Base-by-base conservation (phyloP, 257 asterid genomes). In the Pogostemon cablin region DNA sequence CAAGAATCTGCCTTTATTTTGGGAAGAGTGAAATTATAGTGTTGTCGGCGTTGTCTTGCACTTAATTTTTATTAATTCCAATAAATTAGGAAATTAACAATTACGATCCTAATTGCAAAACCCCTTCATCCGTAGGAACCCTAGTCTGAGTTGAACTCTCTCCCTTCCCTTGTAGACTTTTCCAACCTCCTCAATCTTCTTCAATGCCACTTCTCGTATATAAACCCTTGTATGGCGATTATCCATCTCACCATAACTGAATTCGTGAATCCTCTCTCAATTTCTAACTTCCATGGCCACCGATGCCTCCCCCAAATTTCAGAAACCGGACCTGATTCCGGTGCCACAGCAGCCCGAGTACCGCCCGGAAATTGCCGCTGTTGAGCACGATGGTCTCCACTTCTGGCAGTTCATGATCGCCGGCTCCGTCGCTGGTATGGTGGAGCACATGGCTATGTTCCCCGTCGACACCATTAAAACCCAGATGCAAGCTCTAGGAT, bases 361-460 rank as follows among this genome's bases (percentile, higher is more conserved):
- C 77, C 81, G 43, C n/a, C 79, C 86, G 17, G 84, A 63, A 56
- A 61, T 72, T 52, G 62, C 73, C 56, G 79, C 81, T 64, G 75
- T 75, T 65, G 86, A 78, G 47, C 99, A 95, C 74, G 98, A 91
- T 65, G 98, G 96, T 0, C 96, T 95, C 32, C 90, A 82, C 54
- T 95, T 86, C 76, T 88, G 87, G 89, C 96, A 95, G 77, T 89
- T 86, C 81, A 95, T 91, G 99, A 76, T 95, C 46, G 91, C 97
- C 73, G 99, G 99, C 68, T 89, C 98, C 49, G 65, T 80, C 57
- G 98, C 98, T 40, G 98, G 98, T 49, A 85, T 87, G 90, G 89
- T 88, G 49, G 98, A 95, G 75, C 99, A 95, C 79, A 95, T 89
- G 99, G 86, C 96, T 1, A 95, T 95, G 99, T 95, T 95, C 74